Evolutionary conservation across 2,329 filamentous ascomycete species (phyloP).

Genomic region (Botrytis byssoidea): DNA sequence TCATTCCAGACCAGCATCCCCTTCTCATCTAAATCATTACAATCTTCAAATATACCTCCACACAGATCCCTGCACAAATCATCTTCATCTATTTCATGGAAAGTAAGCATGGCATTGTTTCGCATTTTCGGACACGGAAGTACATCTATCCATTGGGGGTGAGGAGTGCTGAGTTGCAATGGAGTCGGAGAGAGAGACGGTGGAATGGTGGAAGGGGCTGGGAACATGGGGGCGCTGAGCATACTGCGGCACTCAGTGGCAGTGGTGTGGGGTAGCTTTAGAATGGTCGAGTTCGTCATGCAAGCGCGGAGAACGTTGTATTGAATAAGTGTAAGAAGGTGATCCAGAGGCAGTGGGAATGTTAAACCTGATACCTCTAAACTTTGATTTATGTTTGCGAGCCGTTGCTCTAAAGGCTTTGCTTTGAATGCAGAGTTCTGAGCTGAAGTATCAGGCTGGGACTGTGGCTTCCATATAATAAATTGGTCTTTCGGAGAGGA

Average conservation of each 20-base stretch:
- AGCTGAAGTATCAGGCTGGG: too few relatives aligned
- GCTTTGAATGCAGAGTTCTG: not conserved
- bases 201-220: conserved; percentile 39
- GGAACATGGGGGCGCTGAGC: conserved; percentile 39
- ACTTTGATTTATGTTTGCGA: not conserved
- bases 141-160: conserved; percentile 46
- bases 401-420: not conserved
- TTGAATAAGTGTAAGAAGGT: not conserved
- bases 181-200: conserved; percentile 41
- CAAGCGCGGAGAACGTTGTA: conserved; percentile 44
- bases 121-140: conserved; percentile 43
- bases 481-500: not conserved
- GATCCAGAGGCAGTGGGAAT: not conserved
- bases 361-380: not conserved
- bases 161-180: conserved; percentile 42
- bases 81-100: conserved; percentile 44
- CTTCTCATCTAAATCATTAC: conserved; percentile 43
- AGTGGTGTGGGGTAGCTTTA: conserved; percentile 36
- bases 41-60: conserved; percentile 46
- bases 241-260: conserved; percentile 40
- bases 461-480: not conserved
- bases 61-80: conserved; percentile 46
- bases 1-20: conserved; percentile 47
- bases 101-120: conserved; percentile 43
- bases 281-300: conserved; percentile 41